These are phyloP conservation scores for Mycena maculata DNA, from an alignment of 768 basidiomycete genomes.

Conservation along the genomic window DNA sequence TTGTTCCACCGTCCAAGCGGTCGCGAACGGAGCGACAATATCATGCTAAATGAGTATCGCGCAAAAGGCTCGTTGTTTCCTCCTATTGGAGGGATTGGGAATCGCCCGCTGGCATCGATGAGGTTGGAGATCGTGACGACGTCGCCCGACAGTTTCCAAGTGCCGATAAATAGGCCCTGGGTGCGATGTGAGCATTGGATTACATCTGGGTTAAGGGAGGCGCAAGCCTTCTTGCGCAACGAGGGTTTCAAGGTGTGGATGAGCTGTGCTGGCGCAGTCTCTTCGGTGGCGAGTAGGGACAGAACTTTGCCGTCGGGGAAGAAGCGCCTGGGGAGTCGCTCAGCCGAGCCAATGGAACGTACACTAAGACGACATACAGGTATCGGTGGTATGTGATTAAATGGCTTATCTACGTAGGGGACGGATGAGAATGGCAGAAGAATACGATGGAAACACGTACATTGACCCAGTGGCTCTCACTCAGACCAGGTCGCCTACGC, in stretches of 20 bases:
- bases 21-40: conserved; percentile 74
- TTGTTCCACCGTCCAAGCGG: conserved; percentile 90
- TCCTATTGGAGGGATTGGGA: conserved; percentile 41
- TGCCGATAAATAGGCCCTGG: conserved; percentile 81
- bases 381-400: conserved; percentile 94
- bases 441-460: conserved; percentile 53
- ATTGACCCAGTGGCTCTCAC: conserved; percentile 90
- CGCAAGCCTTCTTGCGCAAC: conserved; percentile 77
- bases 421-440: conserved; percentile 27
- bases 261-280: conserved; percentile 72
- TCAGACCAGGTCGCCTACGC: conserved; percentile 74
- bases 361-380: conserved; percentile 61
- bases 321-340: conserved; percentile 70
- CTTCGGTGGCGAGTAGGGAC: conserved; percentile 87
- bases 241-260: conserved; percentile 82
- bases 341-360: neutral
- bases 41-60: conserved; percentile 82
- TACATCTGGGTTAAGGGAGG: neutral
- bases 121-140: conserved; percentile 73
- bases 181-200: neutral
- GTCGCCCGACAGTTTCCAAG: conserved; percentile 75
- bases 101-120: conserved; percentile 63
- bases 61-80: conserved; percentile 36
- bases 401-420: conserved; percentile 70
- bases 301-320: conserved; percentile 88